These are phyloP conservation scores for Tulasnella sp. DNA, from an alignment of 768 basidiomycete genomes.

Conservation along the genomic window DNA sequence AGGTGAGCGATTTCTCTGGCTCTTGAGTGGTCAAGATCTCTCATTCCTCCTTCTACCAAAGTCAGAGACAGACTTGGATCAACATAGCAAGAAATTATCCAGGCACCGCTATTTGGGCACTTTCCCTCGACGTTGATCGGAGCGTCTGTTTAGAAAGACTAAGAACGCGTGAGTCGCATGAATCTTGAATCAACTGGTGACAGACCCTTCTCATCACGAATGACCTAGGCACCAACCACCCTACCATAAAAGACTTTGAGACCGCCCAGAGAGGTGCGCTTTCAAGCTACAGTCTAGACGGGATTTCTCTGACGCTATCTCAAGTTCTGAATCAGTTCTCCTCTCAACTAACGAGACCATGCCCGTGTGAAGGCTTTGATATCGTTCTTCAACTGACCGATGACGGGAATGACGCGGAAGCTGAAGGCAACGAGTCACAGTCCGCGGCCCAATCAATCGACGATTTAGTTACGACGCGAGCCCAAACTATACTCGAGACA, in stretches of 20 bases:
- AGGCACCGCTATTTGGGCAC: slow-evolving; percentile 61
- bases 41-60: slow-evolving; percentile 31
- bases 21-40: background rate
- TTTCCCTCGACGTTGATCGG: slow-evolving; percentile 64
- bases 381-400: slow-evolving; percentile 41
- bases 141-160: slow-evolving; percentile 60
- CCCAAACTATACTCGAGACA: background rate
- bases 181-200: background rate
- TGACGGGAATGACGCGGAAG: background rate
- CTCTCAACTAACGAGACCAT: slow-evolving; percentile 56
- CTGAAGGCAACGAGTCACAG: background rate
- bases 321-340: slow-evolving; percentile 63
- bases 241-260: slow-evolving; percentile 56
- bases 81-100: slow-evolving; percentile 65
- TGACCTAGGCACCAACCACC: slow-evolving; percentile 62
- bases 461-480: background rate
- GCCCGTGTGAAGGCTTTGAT: slow-evolving; percentile 60
- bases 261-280: slow-evolving; percentile 23
- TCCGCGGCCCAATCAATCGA: background rate
- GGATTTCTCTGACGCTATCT: slow-evolving; percentile 33
- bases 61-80: slow-evolving; percentile 51
- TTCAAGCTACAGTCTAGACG: slow-evolving; percentile 43
- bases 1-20: slow-evolving; percentile 44
- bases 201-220: background rate
- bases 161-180: slow-evolving; percentile 45